Conservation (phyloP, 768 basidiomycete genomes). For the Leccinellum luteum region DNA sequence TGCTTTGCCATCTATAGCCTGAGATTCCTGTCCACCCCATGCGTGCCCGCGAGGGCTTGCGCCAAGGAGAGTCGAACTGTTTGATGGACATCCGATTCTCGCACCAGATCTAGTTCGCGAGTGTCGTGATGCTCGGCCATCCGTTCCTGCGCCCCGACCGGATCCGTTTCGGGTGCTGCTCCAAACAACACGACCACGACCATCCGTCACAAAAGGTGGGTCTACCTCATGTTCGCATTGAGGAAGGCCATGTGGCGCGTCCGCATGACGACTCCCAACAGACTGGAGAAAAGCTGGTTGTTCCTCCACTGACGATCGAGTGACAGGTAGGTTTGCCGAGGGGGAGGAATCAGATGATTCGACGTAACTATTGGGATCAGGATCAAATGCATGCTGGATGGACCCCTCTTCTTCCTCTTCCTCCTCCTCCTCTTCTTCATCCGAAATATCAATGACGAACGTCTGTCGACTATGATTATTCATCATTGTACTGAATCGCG, state of each 20-base stretch:
- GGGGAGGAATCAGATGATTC: not conserved
- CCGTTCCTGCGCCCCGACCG: conserved; percentile 14
- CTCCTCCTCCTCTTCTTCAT: conserved; percentile 28
- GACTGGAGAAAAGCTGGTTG: conserved; percentile 1
- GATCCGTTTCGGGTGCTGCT: conserved; percentile 29
- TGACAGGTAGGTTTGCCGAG: not conserved
- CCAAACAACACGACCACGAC: conserved; percentile 58
- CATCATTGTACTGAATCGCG: conserved; percentile 29
- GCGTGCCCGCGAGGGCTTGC: conserved; percentile 16
- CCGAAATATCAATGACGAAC: conserved; percentile 33
- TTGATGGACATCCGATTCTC: conserved; percentile 16
- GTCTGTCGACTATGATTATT: conserved; percentile 21
- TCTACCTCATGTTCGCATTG: conserved; percentile 35
- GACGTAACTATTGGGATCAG: not conserved
- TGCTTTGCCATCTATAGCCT: conserved; percentile 17
- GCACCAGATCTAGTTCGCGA: conserved; percentile 20
- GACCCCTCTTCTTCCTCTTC: conserved; percentile 19
- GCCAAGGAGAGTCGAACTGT: conserved; percentile 4
- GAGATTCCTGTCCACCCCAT: conserved; percentile 21
- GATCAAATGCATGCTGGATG: not conserved
- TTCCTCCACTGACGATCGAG: conserved; percentile 1
- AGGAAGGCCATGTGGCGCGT: conserved; percentile 7
- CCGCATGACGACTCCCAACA: not conserved
- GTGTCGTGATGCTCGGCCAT: conserved; percentile 23
- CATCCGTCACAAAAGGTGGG: conserved; percentile 62